Percentiles rank a stretch among this genome's conserved stretches.
Evolutionary conservation across 768 basidiomycete genomes (phyloP).

Genomic region (Russula virescens): DNA sequence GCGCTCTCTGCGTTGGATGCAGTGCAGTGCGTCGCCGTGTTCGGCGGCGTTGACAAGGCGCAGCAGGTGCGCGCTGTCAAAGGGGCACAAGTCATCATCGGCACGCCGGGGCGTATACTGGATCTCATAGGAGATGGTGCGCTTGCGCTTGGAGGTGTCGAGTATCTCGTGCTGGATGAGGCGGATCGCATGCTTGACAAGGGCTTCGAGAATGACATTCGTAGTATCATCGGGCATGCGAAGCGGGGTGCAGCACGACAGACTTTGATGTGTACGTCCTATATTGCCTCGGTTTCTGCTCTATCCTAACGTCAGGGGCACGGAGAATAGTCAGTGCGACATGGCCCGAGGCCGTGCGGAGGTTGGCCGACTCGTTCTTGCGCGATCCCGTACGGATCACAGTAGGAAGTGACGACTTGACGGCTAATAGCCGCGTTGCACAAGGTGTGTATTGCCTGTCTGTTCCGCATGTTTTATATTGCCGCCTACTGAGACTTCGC

Average conservation of each 20-base stretch:
- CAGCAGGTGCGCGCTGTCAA: slow-evolving; percentile 68
- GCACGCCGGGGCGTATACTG: slow-evolving; percentile 89
- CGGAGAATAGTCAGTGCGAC: slow-evolving; percentile 79
- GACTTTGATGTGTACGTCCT: slow-evolving; percentile 83
- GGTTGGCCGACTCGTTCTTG: slow-evolving; percentile 85
- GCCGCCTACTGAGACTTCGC: neutral
- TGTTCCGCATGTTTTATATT: neutral
- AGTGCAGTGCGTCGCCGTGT: slow-evolving; percentile 81
- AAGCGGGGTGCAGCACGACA: slow-evolving; percentile 67
- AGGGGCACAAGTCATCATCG: slow-evolving; percentile 75
- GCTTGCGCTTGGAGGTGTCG: slow-evolving; percentile 81
- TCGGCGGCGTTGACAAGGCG: slow-evolving; percentile 91
- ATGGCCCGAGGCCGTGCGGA: slow-evolving; percentile 92
- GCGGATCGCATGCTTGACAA: slow-evolving; percentile 98
- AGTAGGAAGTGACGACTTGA: slow-evolving; percentile 91
- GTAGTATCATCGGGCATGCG: slow-evolving; percentile 75
- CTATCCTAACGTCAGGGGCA: neutral
- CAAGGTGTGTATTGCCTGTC: slow-evolving; percentile 42
- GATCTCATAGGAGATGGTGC: slow-evolving; percentile 87
- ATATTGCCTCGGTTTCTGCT: too few relatives aligned
- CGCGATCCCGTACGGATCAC: slow-evolving; percentile 82
- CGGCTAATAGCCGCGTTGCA: slow-evolving; percentile 90
- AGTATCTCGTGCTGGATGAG: slow-evolving; percentile 93
- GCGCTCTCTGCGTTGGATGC: slow-evolving; percentile 69
- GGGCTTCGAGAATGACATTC: slow-evolving; percentile 97